A percentile compares a stretch with the other conserved stretches of the same genome.
phyloP scores from a whole-genome alignment of 2,329 filamentous ascomycete genomes.

The Fusarium udum region DNA sequence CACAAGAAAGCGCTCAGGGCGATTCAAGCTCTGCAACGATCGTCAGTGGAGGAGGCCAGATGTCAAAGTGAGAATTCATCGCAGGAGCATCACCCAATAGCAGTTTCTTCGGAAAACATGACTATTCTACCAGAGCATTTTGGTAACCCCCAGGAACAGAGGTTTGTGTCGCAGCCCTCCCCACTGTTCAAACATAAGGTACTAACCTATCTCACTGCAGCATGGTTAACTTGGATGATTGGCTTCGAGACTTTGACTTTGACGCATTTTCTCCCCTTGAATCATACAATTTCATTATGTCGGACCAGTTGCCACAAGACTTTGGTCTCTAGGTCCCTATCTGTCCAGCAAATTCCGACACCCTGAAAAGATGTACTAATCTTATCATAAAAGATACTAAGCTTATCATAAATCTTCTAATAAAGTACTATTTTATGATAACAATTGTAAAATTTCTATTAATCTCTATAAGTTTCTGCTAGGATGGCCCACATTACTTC shows the following conservation, averaged over 20 bases:
- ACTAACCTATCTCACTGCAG: background rate
- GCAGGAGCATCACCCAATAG: background rate
- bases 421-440: too few species aligned
- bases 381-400: background rate
- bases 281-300: slow-evolving; percentile 32
- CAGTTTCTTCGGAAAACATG: background rate
- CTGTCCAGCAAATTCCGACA: background rate
- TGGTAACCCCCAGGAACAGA: background rate
- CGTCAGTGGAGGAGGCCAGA: background rate
- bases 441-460: background rate
- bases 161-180: background rate
- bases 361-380: background rate
- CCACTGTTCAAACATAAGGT: background rate
- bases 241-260: slow-evolving; percentile 27
- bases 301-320: slow-evolving; percentile 5
- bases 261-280: slow-evolving; percentile 21
- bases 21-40: slow-evolving; percentile 16
- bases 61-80: background rate
- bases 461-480: background rate
- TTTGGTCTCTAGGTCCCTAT: background rate
- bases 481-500: fast-evolving
- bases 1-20: slow-evolving; percentile 30
- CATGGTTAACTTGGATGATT: slow-evolving; percentile 17
- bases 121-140: background rate
- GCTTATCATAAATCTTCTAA: background rate